phyloP scores from a whole-genome alignment of 139 green algal genomes.

The Tetratostichococcus sp. region DNA sequence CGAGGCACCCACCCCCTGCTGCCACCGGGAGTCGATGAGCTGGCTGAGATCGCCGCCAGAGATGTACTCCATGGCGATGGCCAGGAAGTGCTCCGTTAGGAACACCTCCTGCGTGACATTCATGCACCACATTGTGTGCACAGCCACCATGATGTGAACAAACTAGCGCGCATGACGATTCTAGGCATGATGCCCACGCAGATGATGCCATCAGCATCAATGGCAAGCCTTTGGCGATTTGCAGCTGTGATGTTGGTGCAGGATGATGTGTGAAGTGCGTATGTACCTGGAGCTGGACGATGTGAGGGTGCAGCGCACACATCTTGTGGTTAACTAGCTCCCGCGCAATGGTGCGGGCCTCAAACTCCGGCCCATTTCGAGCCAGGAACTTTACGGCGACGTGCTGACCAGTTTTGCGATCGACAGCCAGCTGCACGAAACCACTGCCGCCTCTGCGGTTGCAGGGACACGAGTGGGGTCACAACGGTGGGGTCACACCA shows the following conservation, averaged over 20 bases:
- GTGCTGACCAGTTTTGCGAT: slow-evolving; percentile 61
- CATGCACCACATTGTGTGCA: no score
- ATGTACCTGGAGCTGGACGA: not conserved
- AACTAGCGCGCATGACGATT: no score
- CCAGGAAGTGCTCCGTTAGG: slow-evolving; percentile 75
- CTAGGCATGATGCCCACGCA: no score
- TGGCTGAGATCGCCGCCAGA: not conserved
- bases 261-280: not conserved
- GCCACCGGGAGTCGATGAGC: not conserved
- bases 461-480: no score
- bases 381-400: slow-evolving; percentile 79
- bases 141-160: no score
- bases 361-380: not conserved
- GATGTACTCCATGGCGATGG: slow-evolving; percentile 92
- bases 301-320: not conserved
- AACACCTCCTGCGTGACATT: slow-evolving; percentile 56
- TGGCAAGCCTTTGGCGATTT: no score
- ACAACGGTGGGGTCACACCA: no score
- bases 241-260: no score
- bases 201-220: no score
- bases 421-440: slow-evolving; percentile 74
- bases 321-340: not conserved
- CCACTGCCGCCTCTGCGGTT: slow-evolving; percentile 81
- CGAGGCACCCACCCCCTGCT: not conserved
- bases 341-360: not conserved